Base-by-base conservation (phyloP, 2,329 filamentous ascomycete genomes). In the Neodidymelliopsis sp. region DNA sequence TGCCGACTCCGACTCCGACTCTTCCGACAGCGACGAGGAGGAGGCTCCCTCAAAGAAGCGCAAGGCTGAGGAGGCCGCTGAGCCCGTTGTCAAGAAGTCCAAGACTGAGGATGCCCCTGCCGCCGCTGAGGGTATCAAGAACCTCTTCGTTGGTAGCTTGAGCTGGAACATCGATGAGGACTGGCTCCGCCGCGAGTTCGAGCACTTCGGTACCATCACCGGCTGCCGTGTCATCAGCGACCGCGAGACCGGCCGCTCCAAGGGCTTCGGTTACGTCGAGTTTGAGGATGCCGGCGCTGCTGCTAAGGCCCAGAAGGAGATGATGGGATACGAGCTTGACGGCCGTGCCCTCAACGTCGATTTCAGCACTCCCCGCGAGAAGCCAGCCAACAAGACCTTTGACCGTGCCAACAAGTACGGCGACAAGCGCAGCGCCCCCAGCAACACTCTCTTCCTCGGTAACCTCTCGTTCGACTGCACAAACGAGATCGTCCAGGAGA, bases 231-330 rank as follows among this genome's bases (percentile, higher is more conserved):
- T 96, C 69, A 89, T 96, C 73, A 92, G 86, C 63, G 90, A 96
- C 78, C 87, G 87, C 73, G 84, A 87, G 46, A 83, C 81, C 67
- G 89, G 90, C 66, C 88, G 90, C 70, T 93, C 91, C 75, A 91
- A 91, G 78, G 92, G 90, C 60, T 96, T 95, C 74, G 92, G 92
- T 54, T 97, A 96, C 72, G 89, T 96, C 65, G 91, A 96, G 79
- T 96, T 92, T 75, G 79, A 81, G 70, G 84, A 80, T 60, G 75
- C 81, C 53, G 86, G 83, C 52, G 81, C 84, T 70, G 89, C 88
- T 47, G 82, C 83, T 65, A 86, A 86, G 71, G 90, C 90, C 46
- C 83, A 87, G 60, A 84, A 87, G 65, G 85, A 82, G 66, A 91
- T 89, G 86, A 84, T 90, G 66, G 88, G 85, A 59, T 74, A 82